Evolutionary conservation across 2,329 filamentous ascomycete genomes (phyloP), one percentile per base, ranked within the genome.

Genomic region (Dactylellina drechsleri): DNA sequence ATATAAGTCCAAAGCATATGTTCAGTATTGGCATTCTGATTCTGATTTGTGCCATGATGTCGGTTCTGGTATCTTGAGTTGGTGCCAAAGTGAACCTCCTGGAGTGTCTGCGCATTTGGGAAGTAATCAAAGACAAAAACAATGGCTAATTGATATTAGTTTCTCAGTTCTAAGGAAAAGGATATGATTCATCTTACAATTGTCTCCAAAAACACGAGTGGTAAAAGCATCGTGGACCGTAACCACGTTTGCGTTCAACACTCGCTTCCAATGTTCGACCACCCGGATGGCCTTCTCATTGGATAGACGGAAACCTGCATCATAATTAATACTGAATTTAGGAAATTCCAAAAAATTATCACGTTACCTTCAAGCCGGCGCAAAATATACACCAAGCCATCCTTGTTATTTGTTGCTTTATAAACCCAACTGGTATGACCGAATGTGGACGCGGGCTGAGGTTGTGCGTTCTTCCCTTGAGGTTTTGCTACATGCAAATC

Each of bases 91-190:
- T 97, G 92, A 79, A 91, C 88, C 80, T 98, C 94, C 40, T 90
- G 88, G 23, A 99, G 86, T 0, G 94, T 97, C 82, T 95, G 96
- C 1, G 94, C 92, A 18, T 95, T 85, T 0, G 95, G 94, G 80
- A 95, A 92, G 80, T 97, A 99, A 81, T 96, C 92, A 76, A 92
- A 95, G 23, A 96, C 93, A 79, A 99, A 91, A 57, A 99, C 91
- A 65, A 99, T 86, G 2, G 95, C 79, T 79, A 67, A 31, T 66
- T 54, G 40, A 13, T 26, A 43, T 62, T 50, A 66, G 71, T 8
- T 12, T 8, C 10, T 8, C 26, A 3, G 13, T 43, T 36, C n/a
- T 36, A 31, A n/a, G 8, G n/a, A 20, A 31, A 18, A 50, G 5
- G 1, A 57, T 18, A 41, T 8, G 40, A 23, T 26, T 31, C 16